Conservation (phyloP, 768 basidiomycete genomes). For the Collybia sordida region DNA sequence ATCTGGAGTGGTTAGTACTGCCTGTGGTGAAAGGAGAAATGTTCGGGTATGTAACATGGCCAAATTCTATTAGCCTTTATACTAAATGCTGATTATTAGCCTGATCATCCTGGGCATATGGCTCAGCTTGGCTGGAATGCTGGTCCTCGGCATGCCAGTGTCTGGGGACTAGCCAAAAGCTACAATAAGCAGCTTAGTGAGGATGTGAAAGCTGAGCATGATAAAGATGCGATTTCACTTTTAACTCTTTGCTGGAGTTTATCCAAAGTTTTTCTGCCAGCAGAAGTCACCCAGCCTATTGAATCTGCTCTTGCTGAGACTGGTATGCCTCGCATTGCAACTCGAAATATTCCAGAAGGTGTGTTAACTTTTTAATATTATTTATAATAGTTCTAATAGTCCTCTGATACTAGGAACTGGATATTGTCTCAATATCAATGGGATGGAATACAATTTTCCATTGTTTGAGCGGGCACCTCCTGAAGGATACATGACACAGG, state of each 20-base stretch:
- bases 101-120: not conserved
- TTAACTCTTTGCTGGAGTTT: not conserved
- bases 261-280: not conserved
- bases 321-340: not conserved
- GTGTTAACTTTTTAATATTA: not conserved
- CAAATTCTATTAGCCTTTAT: not conserved
- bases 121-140: not conserved
- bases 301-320: not conserved
- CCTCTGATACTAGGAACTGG: not conserved
- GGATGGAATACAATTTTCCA: not conserved
- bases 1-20: not conserved
- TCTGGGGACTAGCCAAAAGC: conserved; percentile 2
- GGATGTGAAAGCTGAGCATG: too few species aligned
- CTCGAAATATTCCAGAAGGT: not conserved
- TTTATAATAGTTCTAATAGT: not conserved
- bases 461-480: conserved; percentile 2
- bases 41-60: not conserved
- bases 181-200: too few species aligned
- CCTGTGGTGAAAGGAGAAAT: not conserved
- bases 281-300: not conserved
- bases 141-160: not conserved
- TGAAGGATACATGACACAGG: conserved; percentile 1
- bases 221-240: not conserved
- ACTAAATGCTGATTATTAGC: not conserved
- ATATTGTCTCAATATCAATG: not conserved